These are phyloP conservation scores for Mortierella sp. DNA, from an alignment of 371 early-diverging fungal species.

Conservation along the genomic window DNA sequence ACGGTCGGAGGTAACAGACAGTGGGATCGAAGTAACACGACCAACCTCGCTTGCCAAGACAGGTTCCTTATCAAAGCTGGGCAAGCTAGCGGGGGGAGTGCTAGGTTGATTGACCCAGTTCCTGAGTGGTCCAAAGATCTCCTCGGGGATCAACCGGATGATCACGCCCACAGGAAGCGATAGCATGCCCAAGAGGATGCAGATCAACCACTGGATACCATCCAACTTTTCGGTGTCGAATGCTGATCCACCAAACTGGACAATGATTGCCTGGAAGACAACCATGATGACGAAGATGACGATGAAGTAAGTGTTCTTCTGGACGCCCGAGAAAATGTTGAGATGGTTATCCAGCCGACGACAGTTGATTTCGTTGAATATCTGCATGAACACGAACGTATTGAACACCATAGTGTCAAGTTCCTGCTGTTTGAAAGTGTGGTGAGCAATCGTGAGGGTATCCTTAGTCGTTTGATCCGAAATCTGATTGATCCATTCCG, in stretches of 20 bases:
- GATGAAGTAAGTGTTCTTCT: conserved; percentile 68
- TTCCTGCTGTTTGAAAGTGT: conserved; percentile 40
- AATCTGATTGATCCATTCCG: conserved; percentile 1
- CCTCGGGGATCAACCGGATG: conserved; percentile 73
- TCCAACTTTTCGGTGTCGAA: conserved; percentile 66
- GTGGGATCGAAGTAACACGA: conserved; percentile 54
- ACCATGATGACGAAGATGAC: conserved; percentile 66
- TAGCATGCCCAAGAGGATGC: conserved; percentile 72
- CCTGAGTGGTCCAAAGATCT: conserved; percentile 42
- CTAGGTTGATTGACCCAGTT: conserved; percentile 25
- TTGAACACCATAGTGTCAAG: conserved; percentile 78
- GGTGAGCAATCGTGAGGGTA: conserved; percentile 8
- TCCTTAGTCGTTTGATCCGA: background rate
- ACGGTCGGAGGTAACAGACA: conserved; percentile 26
- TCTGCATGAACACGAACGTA: conserved; percentile 82
- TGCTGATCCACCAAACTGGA: conserved; percentile 73
- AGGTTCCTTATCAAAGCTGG: conserved; percentile 31
- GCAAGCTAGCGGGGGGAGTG: conserved; percentile 7
- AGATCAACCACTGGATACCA: conserved; percentile 73
- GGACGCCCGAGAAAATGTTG: conserved; percentile 70
- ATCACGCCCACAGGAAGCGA: conserved; percentile 79
- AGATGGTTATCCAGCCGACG: conserved; percentile 72
- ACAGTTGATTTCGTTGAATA: conserved; percentile 82
- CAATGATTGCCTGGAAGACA: conserved; percentile 69
- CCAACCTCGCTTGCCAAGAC: conserved; percentile 31